Evolutionary conservation across 176 grass and related monocot species (phyloP).

Genomic region (Tillandsia leiboldiana): DNA sequence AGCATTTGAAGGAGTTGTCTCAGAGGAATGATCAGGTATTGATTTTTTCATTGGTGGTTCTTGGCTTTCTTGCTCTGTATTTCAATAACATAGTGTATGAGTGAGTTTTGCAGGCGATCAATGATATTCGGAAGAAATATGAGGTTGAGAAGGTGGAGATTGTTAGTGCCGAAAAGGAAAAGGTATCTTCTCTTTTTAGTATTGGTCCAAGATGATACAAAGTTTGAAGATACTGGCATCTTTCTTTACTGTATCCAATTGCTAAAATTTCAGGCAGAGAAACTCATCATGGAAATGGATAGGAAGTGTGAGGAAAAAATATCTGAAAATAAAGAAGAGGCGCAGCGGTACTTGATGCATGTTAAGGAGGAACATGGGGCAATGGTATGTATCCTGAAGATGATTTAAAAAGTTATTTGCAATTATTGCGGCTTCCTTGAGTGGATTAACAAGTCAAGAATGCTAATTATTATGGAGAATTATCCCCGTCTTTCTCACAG

Average conservation of each 20-base stretch:
- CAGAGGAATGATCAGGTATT: conserved; percentile 90
- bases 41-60: conserved; percentile 7
- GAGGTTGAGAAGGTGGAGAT: conserved; percentile 88
- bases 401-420: too few species aligned
- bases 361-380: conserved; percentile 59
- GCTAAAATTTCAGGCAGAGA: conserved; percentile 62
- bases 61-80: conserved; percentile 5
- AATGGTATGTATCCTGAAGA: conserved; percentile 35
- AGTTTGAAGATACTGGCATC: conserved; percentile 10
- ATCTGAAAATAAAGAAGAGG: conserved; percentile 59
- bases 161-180: conserved; percentile 64
- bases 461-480: too few species aligned
- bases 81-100: conserved; percentile 19
- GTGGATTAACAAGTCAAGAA: too few species aligned
- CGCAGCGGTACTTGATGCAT: conserved; percentile 35
- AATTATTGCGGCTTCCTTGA: too few species aligned
- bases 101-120: conserved; percentile 65
- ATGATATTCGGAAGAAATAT: conserved; percentile 80
- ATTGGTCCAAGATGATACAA: conserved; percentile 12
- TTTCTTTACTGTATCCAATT: conserved; percentile 16
- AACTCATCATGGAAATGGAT: conserved; percentile 74
- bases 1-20: conserved; percentile 83
- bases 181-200: conserved; percentile 34
- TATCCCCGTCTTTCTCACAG: too few species aligned
- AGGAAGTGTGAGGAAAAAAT: conserved; percentile 60